Percentiles rank a stretch among this genome's conserved stretches.
These are phyloP conservation scores for Talaromyces trachyspermus DNA, from an alignment of 495 filamentous ascomycete genomes.

Conservation along the genomic window DNA sequence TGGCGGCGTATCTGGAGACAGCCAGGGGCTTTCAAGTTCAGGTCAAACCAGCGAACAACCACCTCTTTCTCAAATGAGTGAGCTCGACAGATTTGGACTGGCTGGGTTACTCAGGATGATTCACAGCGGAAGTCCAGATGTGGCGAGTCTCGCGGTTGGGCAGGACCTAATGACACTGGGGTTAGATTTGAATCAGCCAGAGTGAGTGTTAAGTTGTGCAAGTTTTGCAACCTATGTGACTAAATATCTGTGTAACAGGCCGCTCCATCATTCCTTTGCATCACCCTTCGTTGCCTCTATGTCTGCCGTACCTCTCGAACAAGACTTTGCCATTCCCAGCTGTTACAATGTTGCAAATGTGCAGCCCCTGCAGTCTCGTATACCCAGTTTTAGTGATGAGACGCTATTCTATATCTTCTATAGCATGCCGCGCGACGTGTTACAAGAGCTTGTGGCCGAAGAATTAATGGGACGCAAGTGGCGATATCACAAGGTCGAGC, in stretches of 20 bases:
- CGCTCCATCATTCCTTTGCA: conserved; percentile 56
- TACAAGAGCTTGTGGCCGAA: conserved; percentile 75
- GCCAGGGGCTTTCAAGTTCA: conserved; percentile 28
- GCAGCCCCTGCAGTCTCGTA: conserved; percentile 68
- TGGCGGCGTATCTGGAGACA: conserved; percentile 36
- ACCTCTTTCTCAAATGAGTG: conserved; percentile 67
- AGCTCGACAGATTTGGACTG: conserved; percentile 73
- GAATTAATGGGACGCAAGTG: conserved; percentile 82
- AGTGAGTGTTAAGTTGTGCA: conserved; percentile 46
- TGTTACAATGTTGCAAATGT: conserved; percentile 88
- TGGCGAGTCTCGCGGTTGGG: conserved; percentile 65
- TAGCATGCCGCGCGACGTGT: conserved; percentile 72
- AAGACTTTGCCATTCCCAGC: conserved; percentile 69
- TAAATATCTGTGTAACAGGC: conserved; percentile 30
- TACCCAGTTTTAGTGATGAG: conserved; percentile 79
- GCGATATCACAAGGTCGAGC: conserved; percentile 85
- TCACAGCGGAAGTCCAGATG: conserved; percentile 68
- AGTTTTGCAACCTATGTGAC: neutral
- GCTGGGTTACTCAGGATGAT: conserved; percentile 73
- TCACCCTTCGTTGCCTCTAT: conserved; percentile 65
- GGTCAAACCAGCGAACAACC: conserved; percentile 42
- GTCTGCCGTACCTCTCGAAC: conserved; percentile 60
- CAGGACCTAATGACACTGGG: conserved; percentile 72
- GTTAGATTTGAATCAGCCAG: conserved; percentile 69
- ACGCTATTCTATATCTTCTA: conserved; percentile 95